Evolutionary conservation across 208 protist genomes (phyloP), one percentile per base, ranked within the genome.

Genomic region (Wallacemonas rigidus): DNA sequence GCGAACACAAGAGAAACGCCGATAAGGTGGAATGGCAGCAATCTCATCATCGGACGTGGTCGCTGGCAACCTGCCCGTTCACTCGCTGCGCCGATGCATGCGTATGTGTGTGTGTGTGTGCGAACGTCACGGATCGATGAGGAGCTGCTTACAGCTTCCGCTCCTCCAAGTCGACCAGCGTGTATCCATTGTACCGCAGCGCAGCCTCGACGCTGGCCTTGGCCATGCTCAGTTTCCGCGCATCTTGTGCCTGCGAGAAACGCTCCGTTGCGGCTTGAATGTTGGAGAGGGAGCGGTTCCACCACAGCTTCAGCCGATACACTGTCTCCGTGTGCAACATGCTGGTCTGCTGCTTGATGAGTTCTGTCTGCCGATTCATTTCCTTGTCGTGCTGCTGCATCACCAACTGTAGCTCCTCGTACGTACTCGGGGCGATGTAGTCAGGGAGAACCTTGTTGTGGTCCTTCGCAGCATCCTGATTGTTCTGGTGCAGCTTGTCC

Each of bases 231-330:
- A 93, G 81, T 12, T 79, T 79, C 41, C 81, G 75, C 5, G 62
- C 65, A 58, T 90, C 73, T 44, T 85, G 76, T 4, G 77, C 64
- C 12, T 62, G 43, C 1, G 55, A 62, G 62, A 93, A 74, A 17
- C 64, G 47, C 60, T 87, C 77, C 50, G 76, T 57, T 8, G 89
- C 89, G 45, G 74, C 50, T 71, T 96, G 89, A 14, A 96, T 67
- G 72, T 94, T 84, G 45, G 79, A 80, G 36, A 96, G 81, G 38
- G 71, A 87, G 36, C 77, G 65, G 74, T 96, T 96, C 90, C 92
- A 96, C 88, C 92, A 93, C 74, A 87, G 71, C 72, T 93, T 94
- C 36, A 88, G n/a, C 12, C 86, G 81, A 71, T 87, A 95, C 39
- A 87, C 70, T 26, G 82, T 72, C 63, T 96, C 92, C 15, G 77